Percentiles rank a stretch among this genome's conserved stretches.
Evolutionary conservation across 352 stramenopile species (phyloP).

Genomic region (Phytophthora kernoviae): DNA sequence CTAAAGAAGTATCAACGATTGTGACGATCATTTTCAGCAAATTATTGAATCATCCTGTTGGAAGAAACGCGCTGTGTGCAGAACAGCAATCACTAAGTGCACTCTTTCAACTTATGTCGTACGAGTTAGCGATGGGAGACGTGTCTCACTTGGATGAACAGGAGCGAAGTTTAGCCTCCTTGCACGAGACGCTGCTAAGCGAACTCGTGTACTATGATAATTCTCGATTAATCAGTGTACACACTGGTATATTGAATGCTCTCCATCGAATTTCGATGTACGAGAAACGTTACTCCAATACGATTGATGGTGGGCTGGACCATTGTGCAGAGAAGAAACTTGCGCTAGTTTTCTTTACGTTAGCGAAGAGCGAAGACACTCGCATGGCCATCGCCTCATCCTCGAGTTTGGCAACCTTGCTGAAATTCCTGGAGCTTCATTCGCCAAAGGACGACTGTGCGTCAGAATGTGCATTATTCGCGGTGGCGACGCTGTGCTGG

Average conservation of each 20-base stretch:
- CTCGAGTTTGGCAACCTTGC: conserved; percentile 40
- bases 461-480: conserved; percentile 41
- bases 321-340: conserved; percentile 35
- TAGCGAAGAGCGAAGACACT: conserved; percentile 55
- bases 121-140: background rate
- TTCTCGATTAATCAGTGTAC: conserved; percentile 51
- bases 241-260: conserved; percentile 60
- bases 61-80: conserved; percentile 45
- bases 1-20: conserved; percentile 32
- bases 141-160: background rate
- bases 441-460: conserved; percentile 29
- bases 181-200: conserved; percentile 54
- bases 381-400: conserved; percentile 42
- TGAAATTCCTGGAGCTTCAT: conserved; percentile 39
- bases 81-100: conserved; percentile 53
- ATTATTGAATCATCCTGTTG: conserved; percentile 48
- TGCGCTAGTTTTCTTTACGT: conserved; percentile 56
- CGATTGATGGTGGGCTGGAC: background rate
- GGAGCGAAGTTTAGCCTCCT: conserved; percentile 9
- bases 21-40: conserved; percentile 67
- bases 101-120: conserved; percentile 57
- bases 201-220: conserved; percentile 64
- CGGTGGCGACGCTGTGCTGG: conserved; percentile 53
- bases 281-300: conserved; percentile 11
- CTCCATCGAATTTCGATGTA: conserved; percentile 32